Conservation (phyloP, 192 early-diverging fungal species). For the Rhizoclosmatium sp. region DNA sequence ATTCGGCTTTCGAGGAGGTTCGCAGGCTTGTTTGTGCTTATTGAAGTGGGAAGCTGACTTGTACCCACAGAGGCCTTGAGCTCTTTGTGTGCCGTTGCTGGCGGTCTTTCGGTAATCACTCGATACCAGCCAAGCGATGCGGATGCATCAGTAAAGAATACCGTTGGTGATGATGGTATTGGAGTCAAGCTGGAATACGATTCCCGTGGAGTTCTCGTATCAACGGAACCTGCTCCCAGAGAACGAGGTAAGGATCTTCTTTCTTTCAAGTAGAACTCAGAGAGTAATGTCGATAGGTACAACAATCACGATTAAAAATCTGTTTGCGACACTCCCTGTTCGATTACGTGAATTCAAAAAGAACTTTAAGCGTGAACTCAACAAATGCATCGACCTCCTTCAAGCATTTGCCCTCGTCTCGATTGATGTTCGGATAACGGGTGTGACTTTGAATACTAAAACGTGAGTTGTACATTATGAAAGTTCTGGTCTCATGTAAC, state of each 20-base stretch:
- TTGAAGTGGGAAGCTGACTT: neutral
- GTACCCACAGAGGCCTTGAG: conserved; percentile 83
- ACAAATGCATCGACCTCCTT: conserved; percentile 76
- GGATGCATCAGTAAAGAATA: conserved; percentile 9
- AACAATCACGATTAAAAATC: conserved; percentile 71
- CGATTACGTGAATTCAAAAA: conserved; percentile 84
- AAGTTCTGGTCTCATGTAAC: neutral
- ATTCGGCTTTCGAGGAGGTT: conserved; percentile 80
- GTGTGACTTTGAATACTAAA: conserved; percentile 69
- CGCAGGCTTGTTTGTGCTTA: neutral
- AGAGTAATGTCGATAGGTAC: conserved; percentile 67
- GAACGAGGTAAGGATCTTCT: conserved; percentile 41
- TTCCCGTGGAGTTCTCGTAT: conserved; percentile 63
- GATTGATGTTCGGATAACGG: conserved; percentile 69
- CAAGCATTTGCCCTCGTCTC: conserved; percentile 87
- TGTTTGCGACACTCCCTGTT: conserved; percentile 91
- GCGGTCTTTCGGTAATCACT: conserved; percentile 69
- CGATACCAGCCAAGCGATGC: conserved; percentile 18
- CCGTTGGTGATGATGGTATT: conserved; percentile 56
- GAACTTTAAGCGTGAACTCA: conserved; percentile 82
- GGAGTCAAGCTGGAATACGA: conserved; percentile 79
- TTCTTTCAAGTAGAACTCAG: conserved; percentile 9
- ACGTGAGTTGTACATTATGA: conserved; percentile 40
- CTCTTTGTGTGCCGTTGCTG: conserved; percentile 82
- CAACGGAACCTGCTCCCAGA: conserved; percentile 58